A percentile compares a stretch with the other conserved stretches of the same genome.
phyloP scores from a whole-genome alignment of 352 stramenopile genomes.

The Globisporangium nunn region DNA sequence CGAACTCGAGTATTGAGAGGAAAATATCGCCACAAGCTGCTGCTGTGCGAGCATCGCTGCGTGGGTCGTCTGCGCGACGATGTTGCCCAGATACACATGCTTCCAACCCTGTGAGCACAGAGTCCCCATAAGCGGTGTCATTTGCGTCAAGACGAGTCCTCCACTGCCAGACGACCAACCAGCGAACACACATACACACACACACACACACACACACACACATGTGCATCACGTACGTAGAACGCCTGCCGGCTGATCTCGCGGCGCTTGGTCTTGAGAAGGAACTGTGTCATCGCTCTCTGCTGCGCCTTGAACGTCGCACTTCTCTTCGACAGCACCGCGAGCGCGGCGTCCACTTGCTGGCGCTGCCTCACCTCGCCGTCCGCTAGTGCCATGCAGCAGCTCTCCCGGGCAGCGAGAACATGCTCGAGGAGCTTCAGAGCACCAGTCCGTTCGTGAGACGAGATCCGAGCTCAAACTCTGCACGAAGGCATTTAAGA shows the following conservation, averaged over 20 bases:
- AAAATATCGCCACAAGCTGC: slow-evolving; percentile 1
- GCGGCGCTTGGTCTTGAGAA: slow-evolving; percentile 4
- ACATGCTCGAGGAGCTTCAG: slow-evolving; percentile 8
- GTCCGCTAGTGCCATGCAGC: slow-evolving; percentile 22
- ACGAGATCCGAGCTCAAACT: too few relatives aligned
- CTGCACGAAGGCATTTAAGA: too few relatives aligned
- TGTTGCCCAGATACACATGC: slow-evolving; percentile 33
- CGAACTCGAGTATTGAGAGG: not conserved
- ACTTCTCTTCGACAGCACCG: not conserved
- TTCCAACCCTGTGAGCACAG: slow-evolving; percentile 33
- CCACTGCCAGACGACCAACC: too few relatives aligned
- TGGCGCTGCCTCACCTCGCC: slow-evolving; percentile 7
- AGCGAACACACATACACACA: too few relatives aligned
- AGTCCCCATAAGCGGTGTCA: not conserved
- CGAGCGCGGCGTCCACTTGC: not conserved
- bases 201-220: not conserved
- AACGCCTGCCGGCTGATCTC: slow-evolving; percentile 20
- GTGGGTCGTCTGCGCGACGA: slow-evolving; percentile 55
- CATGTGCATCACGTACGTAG: too few relatives aligned
- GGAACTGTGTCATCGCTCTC: slow-evolving; percentile 5
- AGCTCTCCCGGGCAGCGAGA: slow-evolving; percentile 13
- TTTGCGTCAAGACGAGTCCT: not conserved
- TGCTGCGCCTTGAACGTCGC: slow-evolving; percentile 11
- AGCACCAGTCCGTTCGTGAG: too few relatives aligned
- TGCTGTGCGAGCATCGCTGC: slow-evolving; percentile 46